Percentiles rank a stretch among this genome's conserved stretches.
Conservation (phyloP, 2,329 filamentous ascomycete species). For the Stagonosporopsis chrysanthemi region DNA sequence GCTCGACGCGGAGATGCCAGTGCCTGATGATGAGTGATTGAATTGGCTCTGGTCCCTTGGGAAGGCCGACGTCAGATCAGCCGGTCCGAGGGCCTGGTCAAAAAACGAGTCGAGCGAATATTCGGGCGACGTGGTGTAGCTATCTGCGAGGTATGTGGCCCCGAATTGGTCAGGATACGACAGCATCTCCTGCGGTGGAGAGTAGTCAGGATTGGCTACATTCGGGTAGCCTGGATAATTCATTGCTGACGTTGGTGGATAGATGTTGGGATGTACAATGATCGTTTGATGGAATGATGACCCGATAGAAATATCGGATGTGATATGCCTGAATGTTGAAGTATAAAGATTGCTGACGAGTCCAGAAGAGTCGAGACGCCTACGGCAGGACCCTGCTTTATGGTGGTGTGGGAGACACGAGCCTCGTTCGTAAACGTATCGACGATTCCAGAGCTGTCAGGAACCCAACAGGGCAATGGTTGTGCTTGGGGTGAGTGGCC, state of each 20-base stretch:
- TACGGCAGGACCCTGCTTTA: constrained; percentile 16
- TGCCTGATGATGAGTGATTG: constrained; percentile 26
- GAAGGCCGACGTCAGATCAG: constrained; percentile 30
- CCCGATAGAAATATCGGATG: constrained; percentile 13
- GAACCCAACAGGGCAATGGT: constrained; percentile 25
- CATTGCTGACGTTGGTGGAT: constrained; percentile 25
- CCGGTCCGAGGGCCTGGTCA: constrained; percentile 37
- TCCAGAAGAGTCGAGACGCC: background rate
- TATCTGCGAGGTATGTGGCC: constrained; percentile 35
- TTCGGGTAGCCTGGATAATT: constrained; percentile 33
- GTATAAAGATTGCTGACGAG: constrained; percentile 3
- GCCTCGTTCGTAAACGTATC: constrained; percentile 29
- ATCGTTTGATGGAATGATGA: constrained; percentile 9
- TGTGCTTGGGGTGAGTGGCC: constrained; percentile 25
- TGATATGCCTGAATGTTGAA: constrained; percentile 16
- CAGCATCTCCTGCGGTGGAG: constrained; percentile 31
- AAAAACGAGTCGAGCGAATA: constrained; percentile 40
- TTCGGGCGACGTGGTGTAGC: constrained; percentile 32
- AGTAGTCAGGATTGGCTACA: constrained; percentile 36
- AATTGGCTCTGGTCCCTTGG: constrained; percentile 26
- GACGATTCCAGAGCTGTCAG: constrained; percentile 34
- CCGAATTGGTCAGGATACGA: constrained; percentile 36
- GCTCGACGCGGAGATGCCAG: constrained; percentile 24
- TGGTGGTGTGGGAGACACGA: constrained; percentile 20
- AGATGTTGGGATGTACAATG: constrained; percentile 4